These are phyloP conservation scores for Daldinia loculata DNA, from an alignment of 495 filamentous ascomycete species.

Conservation along the genomic window DNA sequence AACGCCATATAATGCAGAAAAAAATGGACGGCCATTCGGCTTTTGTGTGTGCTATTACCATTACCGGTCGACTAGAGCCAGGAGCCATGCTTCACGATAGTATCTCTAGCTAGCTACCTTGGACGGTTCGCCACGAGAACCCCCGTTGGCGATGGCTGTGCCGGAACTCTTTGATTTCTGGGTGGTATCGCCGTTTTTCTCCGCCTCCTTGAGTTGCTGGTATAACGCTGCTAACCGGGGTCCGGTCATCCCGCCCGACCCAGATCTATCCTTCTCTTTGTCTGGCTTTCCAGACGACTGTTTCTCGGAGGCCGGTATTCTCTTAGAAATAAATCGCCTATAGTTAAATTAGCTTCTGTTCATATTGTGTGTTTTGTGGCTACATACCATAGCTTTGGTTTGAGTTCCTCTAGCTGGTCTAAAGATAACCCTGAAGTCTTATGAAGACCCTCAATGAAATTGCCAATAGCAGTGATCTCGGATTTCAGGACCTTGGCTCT, in stretches of 20 bases:
- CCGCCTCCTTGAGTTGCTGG: slow-evolving; percentile 44
- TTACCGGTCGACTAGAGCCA: background rate
- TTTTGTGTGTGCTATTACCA: slow-evolving; percentile 5
- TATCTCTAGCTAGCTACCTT: slow-evolving; percentile 27
- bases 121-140: slow-evolving; percentile 35
- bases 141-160: slow-evolving; percentile 38
- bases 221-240: slow-evolving; percentile 45
- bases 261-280: slow-evolving; percentile 38
- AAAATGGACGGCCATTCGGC: slow-evolving; percentile 25
- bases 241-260: slow-evolving; percentile 42
- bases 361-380: background rate
- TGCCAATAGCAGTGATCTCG: slow-evolving; percentile 56
- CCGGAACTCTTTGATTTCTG: slow-evolving; percentile 39
- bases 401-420: slow-evolving; percentile 51
- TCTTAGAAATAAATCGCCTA: slow-evolving; percentile 48
- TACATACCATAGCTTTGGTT: slow-evolving; percentile 58
- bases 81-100: slow-evolving; percentile 3
- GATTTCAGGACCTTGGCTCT: slow-evolving; percentile 57
- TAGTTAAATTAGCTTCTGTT: slow-evolving; percentile 15
- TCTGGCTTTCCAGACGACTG: slow-evolving; percentile 40
- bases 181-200: slow-evolving; percentile 35
- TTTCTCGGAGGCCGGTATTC: slow-evolving; percentile 47
- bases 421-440: slow-evolving; percentile 46
- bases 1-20: slow-evolving; percentile 48
- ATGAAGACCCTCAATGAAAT: slow-evolving; percentile 53